phyloP scores from a whole-genome alignment of 345 rosid species.

The Rhodamnia rubescens region DNA sequence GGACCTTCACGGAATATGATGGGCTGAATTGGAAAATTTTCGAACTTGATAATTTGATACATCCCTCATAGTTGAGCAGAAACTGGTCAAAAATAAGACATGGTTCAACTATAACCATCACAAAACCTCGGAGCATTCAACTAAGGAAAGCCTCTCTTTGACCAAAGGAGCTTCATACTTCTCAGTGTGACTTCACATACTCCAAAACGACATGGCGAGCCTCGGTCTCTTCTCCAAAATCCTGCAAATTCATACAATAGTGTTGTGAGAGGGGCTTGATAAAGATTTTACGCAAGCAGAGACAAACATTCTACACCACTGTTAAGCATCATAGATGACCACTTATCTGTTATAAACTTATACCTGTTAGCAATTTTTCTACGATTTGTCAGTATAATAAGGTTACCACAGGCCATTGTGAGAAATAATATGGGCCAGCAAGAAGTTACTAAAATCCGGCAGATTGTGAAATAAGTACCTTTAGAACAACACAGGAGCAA shows the following conservation, averaged over 20 bases:
- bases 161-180: not conserved
- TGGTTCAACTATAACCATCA: not conserved
- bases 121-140: not conserved
- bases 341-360: not conserved
- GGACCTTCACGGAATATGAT: not conserved
- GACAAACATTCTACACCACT: not conserved
- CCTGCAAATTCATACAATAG: constrained; percentile 20
- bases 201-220: constrained; percentile 39
- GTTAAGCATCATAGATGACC: not conserved
- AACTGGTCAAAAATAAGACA: not conserved
- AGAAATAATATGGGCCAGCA: not conserved
- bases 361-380: not conserved
- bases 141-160: not conserved
- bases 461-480: constrained; percentile 24
- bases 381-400: not conserved
- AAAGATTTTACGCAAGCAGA: not conserved
- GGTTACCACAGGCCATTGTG: not conserved
- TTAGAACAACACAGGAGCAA: constrained; percentile 74
- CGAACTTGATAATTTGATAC: not conserved
- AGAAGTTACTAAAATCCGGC: not conserved
- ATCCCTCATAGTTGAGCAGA: not conserved
- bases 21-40: not conserved
- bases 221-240: constrained; percentile 49
- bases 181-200: constrained; percentile 36
- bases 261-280: not conserved